phyloP scores from a whole-genome alignment of 1,284 basidiomycete genomes.

The Cryptococcus hybrid region DNA sequence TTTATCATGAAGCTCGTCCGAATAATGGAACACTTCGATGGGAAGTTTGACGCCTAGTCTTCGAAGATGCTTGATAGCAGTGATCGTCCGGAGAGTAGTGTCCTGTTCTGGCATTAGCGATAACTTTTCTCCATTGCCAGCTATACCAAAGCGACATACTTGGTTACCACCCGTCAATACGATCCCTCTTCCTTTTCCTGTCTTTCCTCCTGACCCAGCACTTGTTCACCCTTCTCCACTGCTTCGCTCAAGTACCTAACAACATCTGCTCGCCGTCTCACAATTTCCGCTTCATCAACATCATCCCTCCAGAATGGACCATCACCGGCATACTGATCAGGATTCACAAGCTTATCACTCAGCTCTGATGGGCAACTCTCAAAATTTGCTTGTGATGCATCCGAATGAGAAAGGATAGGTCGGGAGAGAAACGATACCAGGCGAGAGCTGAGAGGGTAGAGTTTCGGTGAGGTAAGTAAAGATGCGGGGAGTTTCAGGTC shows the following conservation, averaged over 20 bases:
- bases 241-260: conserved; percentile 39
- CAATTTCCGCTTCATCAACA: conserved; percentile 36
- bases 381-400: conserved; percentile 20
- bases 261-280: conserved; percentile 35
- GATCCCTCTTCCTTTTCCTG: conserved; percentile 43
- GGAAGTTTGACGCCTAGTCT: conserved; percentile 44
- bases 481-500: conserved; percentile 14
- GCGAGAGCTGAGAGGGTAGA: conserved; percentile 15
- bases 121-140: not conserved
- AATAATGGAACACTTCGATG: conserved; percentile 52
- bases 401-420: conserved; percentile 24
- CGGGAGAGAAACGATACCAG: conserved; percentile 36
- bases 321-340: conserved; percentile 47
- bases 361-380: conserved; percentile 34
- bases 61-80: conserved; percentile 45
- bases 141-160: conserved; percentile 21
- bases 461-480: conserved; percentile 11
- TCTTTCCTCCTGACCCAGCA: conserved; percentile 25
- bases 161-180: conserved; percentile 52
- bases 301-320: conserved; percentile 42
- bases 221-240: conserved; percentile 28
- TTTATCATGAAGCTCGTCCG: conserved; percentile 44
- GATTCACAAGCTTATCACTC: conserved; percentile 44
- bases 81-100: conserved; percentile 47
- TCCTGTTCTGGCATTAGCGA: conserved; percentile 30